Base-by-base conservation (phyloP, 2,329 filamentous ascomycete genomes). In the Fragosphaeria purpurea region DNA sequence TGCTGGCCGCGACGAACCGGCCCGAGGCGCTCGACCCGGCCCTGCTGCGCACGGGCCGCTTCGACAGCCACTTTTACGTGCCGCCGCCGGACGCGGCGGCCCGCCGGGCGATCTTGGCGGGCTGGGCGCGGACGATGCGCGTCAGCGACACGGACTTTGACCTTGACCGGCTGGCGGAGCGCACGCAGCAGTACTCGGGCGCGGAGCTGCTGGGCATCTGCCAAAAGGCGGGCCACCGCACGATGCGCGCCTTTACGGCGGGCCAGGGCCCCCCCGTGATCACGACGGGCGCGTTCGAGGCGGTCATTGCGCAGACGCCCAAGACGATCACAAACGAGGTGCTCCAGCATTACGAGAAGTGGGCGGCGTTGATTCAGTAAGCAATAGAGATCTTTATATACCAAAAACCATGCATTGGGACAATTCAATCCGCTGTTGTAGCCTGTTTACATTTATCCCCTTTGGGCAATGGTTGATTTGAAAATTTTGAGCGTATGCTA, bases 1-100 rank as follows among this genome's bases (percentile, higher is more conserved):
- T 96, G 11, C 79, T 97, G 13, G 91, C 88, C 0, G 91, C 91
- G 3, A 97, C 91, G 0, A 97, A 97, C 68, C 82, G 88, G 48
- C 91, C 91, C 0, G 86, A 95, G 60, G 76, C 83, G 2, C 77
- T 97, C 22, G 91, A 97, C 62, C 80, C 87, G 1, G 91, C 91
- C 1, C 75, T 97, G 37, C 79, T 95, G 62, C 80, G 91, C 1
- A 86, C 88, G 0, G 91, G 91, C 1, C 79, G 91, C 33, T 87
- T 97, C 64, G 88, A 95, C 61, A 79, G 85, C 57, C 75, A 89
- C 37, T 77, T 95, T 44, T 95, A 95, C 64, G 87, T 96, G 42
- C 86, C 87, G 0, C 85, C 88, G 4, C 91, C 91, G 0, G 83
- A 88, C 60, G 68, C 75, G 44, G 70, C 78, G 7, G 88, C 88